These are phyloP conservation scores for Candida anglica DNA, from an alignment of 805 yeast genomes.

Conservation along the genomic window DNA sequence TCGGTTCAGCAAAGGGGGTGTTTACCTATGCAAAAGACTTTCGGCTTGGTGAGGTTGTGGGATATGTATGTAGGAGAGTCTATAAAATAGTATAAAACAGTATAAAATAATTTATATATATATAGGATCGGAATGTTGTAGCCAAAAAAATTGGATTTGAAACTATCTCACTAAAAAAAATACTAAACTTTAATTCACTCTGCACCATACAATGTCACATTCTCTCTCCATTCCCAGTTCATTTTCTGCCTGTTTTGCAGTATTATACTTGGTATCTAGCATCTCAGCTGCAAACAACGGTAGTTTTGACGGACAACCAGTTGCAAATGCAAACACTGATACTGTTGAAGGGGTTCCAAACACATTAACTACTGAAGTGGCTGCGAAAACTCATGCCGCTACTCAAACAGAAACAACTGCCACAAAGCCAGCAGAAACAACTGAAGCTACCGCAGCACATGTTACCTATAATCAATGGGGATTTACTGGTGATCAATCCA, in stretches of 20 bases:
- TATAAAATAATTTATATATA: too few relatives aligned
- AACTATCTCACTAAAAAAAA: too few relatives aligned
- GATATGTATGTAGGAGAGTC: too few relatives aligned
- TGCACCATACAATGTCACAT: too few relatives aligned
- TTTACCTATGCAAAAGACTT: too few relatives aligned
- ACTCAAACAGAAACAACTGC: constrained; percentile 3
- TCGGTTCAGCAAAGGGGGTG: too few relatives aligned
- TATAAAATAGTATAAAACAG: too few relatives aligned
- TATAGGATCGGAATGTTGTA: too few relatives aligned
- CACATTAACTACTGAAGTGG: neutral
- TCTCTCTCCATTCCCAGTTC: too few relatives aligned
- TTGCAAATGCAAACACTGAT: neutral
- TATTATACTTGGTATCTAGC: neutral
- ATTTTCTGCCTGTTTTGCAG: neutral
- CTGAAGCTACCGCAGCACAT: constrained; percentile 6
- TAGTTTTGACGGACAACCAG: neutral
- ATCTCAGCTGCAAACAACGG: neutral
- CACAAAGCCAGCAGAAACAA: constrained; percentile 4
- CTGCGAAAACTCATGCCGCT: neutral
- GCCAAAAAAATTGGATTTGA: too few relatives aligned
- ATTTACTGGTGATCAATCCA: constrained; percentile 35
- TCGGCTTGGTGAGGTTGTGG: too few relatives aligned
- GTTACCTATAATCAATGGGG: constrained; percentile 39
- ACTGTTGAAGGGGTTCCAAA: neutral
- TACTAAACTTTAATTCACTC: too few relatives aligned